Conservation (phyloP, 805 yeast genomes). For the Saccharomycopsis vini region DNA sequence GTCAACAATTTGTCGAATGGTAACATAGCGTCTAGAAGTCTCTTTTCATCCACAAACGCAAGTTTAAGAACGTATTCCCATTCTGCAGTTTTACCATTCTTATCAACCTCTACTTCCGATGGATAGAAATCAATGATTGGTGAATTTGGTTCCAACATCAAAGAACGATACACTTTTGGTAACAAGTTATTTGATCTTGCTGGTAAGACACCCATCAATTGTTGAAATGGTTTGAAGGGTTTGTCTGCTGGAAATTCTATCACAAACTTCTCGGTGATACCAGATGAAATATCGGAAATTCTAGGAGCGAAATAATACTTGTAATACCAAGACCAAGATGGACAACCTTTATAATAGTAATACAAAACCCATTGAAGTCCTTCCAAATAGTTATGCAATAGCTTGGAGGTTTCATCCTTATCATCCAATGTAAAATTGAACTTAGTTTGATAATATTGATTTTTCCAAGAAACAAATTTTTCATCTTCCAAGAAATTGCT, state of each 20-base stretch:
- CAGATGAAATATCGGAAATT: slow-evolving; percentile 75
- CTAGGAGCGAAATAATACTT: slow-evolving; percentile 89
- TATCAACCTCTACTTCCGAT: slow-evolving; percentile 73
- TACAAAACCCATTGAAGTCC: slow-evolving; percentile 95
- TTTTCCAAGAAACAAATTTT: slow-evolving; percentile 77
- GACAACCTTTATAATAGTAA: slow-evolving; percentile 84
- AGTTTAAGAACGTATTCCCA: slow-evolving; percentile 97
- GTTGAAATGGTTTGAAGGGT: slow-evolving; percentile 91
- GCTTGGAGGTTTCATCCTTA: slow-evolving; percentile 46
- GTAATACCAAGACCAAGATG: slow-evolving; percentile 95
- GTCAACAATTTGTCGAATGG: slow-evolving; percentile 55
- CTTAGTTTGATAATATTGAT: slow-evolving; percentile 75
- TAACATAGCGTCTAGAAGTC: slow-evolving; percentile 63
- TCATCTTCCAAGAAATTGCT: slow-evolving; percentile 59
- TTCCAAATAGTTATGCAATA: slow-evolving; percentile 77
- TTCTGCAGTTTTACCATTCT: slow-evolving; percentile 89
- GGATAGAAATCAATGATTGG: slow-evolving; percentile 92
- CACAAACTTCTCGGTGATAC: slow-evolving; percentile 45
- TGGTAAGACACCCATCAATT: slow-evolving; percentile 94
- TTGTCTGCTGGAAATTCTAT: slow-evolving; percentile 57
- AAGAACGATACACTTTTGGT: slow-evolving; percentile 65
- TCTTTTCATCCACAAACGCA: slow-evolving; percentile 79
- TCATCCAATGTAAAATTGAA: slow-evolving; percentile 59
- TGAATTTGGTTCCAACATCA: slow-evolving; percentile 80
- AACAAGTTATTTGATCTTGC: slow-evolving; percentile 77